Conservation (phyloP, 2,329 filamentous ascomycete genomes). For the Colletotrichum camelliae region DNA sequence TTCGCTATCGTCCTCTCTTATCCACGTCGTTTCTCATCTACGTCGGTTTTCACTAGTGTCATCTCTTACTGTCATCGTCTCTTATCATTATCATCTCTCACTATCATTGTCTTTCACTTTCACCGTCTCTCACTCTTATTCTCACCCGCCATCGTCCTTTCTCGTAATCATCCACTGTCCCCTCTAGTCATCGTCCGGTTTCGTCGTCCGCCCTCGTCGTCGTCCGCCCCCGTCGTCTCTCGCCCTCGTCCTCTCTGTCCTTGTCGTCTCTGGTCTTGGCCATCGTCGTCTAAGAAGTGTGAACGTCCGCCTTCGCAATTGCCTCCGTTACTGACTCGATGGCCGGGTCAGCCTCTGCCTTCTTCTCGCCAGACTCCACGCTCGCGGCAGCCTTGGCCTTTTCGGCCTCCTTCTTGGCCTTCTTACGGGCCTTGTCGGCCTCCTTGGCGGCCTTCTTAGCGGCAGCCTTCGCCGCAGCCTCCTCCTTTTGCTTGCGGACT, state of each 20-base stretch:
- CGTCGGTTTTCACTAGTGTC: neutral
- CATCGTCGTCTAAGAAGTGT: constrained; percentile 21
- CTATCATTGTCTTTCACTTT: neutral
- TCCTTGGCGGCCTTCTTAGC: constrained; percentile 57
- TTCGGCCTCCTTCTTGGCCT: constrained; percentile 39
- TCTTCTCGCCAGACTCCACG: constrained; percentile 29
- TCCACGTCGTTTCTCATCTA: neutral
- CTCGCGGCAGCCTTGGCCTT: constrained; percentile 8
- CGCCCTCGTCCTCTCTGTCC: neutral
- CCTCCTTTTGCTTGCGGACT: constrained; percentile 73
- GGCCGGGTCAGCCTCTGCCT: constrained; percentile 26
- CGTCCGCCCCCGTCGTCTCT: neutral
- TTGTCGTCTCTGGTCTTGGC: neutral
- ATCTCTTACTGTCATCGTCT: neutral
- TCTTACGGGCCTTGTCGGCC: constrained; percentile 56
- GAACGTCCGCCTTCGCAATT: constrained; percentile 29
- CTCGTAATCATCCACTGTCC: neutral
- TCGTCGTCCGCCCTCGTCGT: neutral
- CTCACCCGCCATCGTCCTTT: neutral
- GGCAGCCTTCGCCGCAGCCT: constrained; percentile 54
- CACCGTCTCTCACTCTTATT: neutral
- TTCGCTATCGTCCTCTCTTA: too few species aligned
- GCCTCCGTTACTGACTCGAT: constrained; percentile 29
- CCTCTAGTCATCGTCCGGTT: neutral
- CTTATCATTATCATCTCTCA: neutral